A percentile compares a stretch with the other conserved stretches of the same genome.
Evolutionary conservation across 352 stramenopile species (phyloP).

Genomic region (Phytopythium mirpurense): DNA sequence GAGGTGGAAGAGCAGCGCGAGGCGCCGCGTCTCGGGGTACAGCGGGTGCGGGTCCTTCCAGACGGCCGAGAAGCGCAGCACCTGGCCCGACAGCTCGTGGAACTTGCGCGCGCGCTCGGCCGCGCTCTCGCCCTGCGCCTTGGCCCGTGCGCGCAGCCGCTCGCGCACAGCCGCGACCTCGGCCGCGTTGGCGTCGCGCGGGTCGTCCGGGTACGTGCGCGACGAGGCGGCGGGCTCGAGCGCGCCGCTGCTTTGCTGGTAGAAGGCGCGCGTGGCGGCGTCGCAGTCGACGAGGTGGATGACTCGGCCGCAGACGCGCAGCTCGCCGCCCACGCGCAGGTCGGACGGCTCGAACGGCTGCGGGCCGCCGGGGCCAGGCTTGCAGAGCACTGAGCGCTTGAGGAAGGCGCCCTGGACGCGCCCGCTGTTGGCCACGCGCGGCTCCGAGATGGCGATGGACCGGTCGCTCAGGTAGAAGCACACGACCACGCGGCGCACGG

Average conservation of each 20-base stretch:
- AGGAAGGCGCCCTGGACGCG: constrained; percentile 89
- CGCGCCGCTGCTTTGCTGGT: constrained; percentile 36
- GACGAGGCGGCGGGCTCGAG: constrained; percentile 23
- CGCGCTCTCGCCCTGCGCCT: constrained; percentile 42
- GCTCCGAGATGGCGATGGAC: constrained; percentile 86
- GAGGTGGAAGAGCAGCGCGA: constrained; percentile 92
- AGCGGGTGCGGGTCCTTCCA: constrained; percentile 90
- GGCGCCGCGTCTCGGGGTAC: constrained; percentile 85
- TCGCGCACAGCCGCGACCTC: constrained; percentile 23
- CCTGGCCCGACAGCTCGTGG: constrained; percentile 73
- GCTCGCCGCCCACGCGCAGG: constrained; percentile 68
- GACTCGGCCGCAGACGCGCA: constrained; percentile 74
- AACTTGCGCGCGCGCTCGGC: constrained; percentile 62
- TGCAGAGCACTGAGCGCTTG: constrained; percentile 46
- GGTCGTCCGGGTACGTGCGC: constrained; percentile 79
- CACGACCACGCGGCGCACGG: constrained; percentile 58
- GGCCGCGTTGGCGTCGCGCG: constrained; percentile 24
- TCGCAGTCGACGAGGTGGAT: constrained; percentile 90
- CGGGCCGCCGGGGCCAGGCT: constrained; percentile 8
- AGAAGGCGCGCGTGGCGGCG: constrained; percentile 77
- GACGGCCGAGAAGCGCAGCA: constrained; percentile 89
- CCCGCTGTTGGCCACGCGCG: constrained; percentile 81
- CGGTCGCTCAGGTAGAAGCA: constrained; percentile 83
- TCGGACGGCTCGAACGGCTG: constrained; percentile 56
- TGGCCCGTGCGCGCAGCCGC: constrained; percentile 11